Conservation (phyloP, 1,284 basidiomycete species). For the Trichosporon coremiiforme region DNA sequence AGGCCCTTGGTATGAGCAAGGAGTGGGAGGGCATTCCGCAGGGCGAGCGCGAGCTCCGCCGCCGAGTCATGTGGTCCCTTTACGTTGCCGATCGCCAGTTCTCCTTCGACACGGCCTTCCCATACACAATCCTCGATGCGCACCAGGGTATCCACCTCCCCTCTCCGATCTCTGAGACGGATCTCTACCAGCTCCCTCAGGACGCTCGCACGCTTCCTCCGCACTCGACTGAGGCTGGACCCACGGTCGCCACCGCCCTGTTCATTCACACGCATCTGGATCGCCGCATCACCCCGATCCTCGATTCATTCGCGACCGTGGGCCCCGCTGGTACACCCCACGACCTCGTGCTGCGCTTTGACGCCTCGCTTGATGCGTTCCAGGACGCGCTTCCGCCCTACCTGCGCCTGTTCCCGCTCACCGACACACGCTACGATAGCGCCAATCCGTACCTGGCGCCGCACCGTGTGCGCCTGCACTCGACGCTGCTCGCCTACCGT, state of each 20-base stretch:
- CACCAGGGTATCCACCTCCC: conserved; percentile 50
- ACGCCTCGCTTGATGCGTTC: conserved; percentile 46
- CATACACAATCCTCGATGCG: conserved; percentile 50
- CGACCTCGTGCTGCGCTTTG: conserved; percentile 46
- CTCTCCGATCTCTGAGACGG: conserved; percentile 48
- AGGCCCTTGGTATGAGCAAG: conserved; percentile 49
- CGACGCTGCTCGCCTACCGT: conserved; percentile 43
- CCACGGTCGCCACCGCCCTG: conserved; percentile 46
- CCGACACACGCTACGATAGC: conserved; percentile 46
- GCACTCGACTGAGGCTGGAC: conserved; percentile 42
- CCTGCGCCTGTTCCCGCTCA: conserved; percentile 47
- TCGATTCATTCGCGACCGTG: conserved; percentile 49
- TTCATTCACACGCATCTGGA: conserved; percentile 51
- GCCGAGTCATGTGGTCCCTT: conserved; percentile 51
- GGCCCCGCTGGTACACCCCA: conserved; percentile 42
- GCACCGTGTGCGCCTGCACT: conserved; percentile 49
- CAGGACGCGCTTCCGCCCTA: conserved; percentile 51
- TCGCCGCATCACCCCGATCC: conserved; percentile 44
- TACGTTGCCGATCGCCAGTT: conserved; percentile 49
- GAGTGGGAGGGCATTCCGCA: conserved; percentile 51
- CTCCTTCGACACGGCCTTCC: conserved; percentile 49
- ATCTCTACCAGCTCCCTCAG: conserved; percentile 43
- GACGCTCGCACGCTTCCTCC: conserved; percentile 41
- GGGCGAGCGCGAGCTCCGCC: conserved; percentile 48
- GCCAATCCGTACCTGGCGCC: conserved; percentile 44